Evolutionary conservation across 1,284 basidiomycete genomes (phyloP), one percentile per base, ranked within the genome.

Genomic region (Ustilago crameri): DNA sequence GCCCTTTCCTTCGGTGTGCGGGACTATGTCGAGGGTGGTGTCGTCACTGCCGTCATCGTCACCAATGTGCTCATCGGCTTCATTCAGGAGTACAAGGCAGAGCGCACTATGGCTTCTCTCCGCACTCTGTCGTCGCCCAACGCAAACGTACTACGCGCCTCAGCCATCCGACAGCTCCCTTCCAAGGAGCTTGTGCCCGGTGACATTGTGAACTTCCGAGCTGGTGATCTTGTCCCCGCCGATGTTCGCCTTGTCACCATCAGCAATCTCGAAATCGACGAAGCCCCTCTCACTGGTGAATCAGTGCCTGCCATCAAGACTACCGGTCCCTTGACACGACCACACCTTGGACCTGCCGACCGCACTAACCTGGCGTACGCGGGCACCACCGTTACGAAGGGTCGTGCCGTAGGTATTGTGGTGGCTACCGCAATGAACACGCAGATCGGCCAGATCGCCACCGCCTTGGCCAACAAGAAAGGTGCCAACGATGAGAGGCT

Each of bases 11-110:
- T 89, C 63, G 89, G 77, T 44, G 73, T 81, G 52, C 58, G 67
- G 63, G 87, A 88, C 65, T 90, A 86, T 84, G 87, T 90, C 62
- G 88, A 88, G 75, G 88, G 87, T 20, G 88, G 87, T 52, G 89
- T 90, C 49, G 88, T 90, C 65, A 87, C 87, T n/a, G 88, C 87
- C 8, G 86, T 90, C 42, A 77, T 80, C 42, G 54, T 73, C 43
- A 70, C 71, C 63, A 80, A 80, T 47, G 71, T 79, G 24, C 59
- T 66, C 54, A 75, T 80, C 40, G 78, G 77, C 35, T 80, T 80
- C 47, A 56, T 71, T 37, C 78, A 80, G 51, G 78, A 80, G 60
- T 79, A 72, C 53, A 75, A 77, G 56, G 78, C 78, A 4, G 78
- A 80, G 46, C 51, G 67, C n/a, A 78, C 75, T 51, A 74, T 80